Base-by-base conservation (phyloP, 495 filamentous ascomycete species). In the Xanthoparmelia taractica region DNA sequence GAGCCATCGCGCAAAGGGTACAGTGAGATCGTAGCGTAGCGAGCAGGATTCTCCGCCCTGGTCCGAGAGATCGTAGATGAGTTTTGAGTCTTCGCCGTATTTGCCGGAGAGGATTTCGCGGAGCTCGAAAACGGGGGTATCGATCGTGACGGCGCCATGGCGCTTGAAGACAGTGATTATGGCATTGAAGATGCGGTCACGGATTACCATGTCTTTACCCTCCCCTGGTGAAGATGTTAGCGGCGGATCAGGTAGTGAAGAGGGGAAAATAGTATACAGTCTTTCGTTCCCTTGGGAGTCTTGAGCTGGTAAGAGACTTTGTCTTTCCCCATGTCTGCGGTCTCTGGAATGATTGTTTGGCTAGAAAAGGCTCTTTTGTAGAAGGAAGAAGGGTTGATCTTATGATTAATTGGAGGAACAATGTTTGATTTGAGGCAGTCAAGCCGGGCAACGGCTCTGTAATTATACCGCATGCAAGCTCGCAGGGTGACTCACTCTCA, bases 11-110 rank as follows among this genome's bases (percentile, higher is more conserved):
- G 89, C 90, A 68, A 92, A 93, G 25, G 89, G 89, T n/a, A 95
- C 91, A 1, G 93, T 96, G 66, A 96, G 75, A 72, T 96, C 93
- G 73, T 96, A 96, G 65, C 92, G 85, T 63, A 96, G 79, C 13
- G 89, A 88, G 77, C 85, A 89, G 69, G 91, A 78, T 76, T 94
- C 89, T 55, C 90, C 91, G 66, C 89, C 91, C 73, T 94, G 90
- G 70, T 95, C 88, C 57, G 85, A 83, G 57, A 93, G 84, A 72
- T 93, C 89, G 76, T 94, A 94, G 73, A 94, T 90, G 70, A 95
- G 87, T 75, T 92, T 93, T 68, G 82, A 87, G 77, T 95, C 92
- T 79, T 95, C 90, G 69, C 91, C 92, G 76, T 95, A 95, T 79
- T 95, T 95, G 45, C 90, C 91, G 18, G 89, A 78, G 29, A 96